Conservation (phyloP, 2,329 filamentous ascomycete genomes). For the Ilyonectria robusta region DNA sequence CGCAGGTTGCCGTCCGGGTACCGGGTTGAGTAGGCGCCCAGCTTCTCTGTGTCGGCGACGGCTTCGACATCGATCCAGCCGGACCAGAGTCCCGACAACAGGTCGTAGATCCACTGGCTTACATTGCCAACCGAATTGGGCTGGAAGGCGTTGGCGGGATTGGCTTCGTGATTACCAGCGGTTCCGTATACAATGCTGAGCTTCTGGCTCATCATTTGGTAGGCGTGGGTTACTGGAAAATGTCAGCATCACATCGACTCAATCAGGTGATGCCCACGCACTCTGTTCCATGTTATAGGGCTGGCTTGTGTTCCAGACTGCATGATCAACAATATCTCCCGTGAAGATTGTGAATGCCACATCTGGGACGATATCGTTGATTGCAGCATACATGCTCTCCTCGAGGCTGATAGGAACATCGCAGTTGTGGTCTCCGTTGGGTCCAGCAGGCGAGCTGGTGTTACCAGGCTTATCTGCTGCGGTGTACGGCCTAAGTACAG, state of each 20-base stretch:
- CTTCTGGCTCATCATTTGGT: constrained; percentile 59
- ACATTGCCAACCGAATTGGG: constrained; percentile 55
- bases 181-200: constrained; percentile 65
- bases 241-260: neutral
- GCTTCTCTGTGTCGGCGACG: constrained; percentile 51
- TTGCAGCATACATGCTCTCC: constrained; percentile 68
- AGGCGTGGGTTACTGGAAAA: constrained; percentile 59
- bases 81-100: constrained; percentile 62
- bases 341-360: constrained; percentile 71
- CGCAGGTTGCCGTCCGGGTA: constrained; percentile 63
- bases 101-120: constrained; percentile 68
- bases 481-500: constrained; percentile 58
- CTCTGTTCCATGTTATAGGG: constrained; percentile 51
- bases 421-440: constrained; percentile 67
- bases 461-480: constrained; percentile 62
- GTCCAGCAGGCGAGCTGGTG: constrained; percentile 64
- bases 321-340: constrained; percentile 70
- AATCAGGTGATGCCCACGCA: constrained; percentile 31
- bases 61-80: constrained; percentile 60
- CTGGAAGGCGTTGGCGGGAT: constrained; percentile 67
- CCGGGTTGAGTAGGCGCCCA: constrained; percentile 65
- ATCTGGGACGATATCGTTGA: constrained; percentile 61
- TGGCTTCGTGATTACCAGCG: constrained; percentile 70
- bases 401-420: constrained; percentile 66
- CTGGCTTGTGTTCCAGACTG: constrained; percentile 61